Evolutionary conservation across 2,329 filamentous ascomycete species (phyloP), one percentile per base, ranked within the genome.

Genomic region (Xylaria hypoxylon): DNA sequence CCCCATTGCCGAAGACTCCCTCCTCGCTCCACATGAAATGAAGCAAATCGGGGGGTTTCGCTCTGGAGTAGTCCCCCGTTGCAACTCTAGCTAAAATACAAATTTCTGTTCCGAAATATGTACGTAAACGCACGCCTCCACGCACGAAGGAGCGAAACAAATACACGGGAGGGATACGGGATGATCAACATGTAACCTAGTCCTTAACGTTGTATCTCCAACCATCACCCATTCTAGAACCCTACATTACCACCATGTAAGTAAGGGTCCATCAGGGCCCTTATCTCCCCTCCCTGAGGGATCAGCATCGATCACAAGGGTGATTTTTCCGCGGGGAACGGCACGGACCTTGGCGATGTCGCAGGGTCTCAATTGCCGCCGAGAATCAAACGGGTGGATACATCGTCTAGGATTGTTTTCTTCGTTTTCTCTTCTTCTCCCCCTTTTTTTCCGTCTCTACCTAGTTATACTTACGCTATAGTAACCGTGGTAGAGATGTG

Each of bases 271-370:
- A 15, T 11, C 35, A 13, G 13, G 19, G 48, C 7, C 22, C 48
- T 52, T 35, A 24, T 15, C 48, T n/a, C 17, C 10, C 28, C 19
- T 6, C 48, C 17, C 4, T 33, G n/a, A 33, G 35, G n/a, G 55
- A 58, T 58, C 19, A n/a, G 55, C 55, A 35, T n/a, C 17, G 10
- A 4, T n/a, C n/a, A 58, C 55, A 47, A 38, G 44, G 51, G 31
- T 55, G 17, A 15, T 52, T 24, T 50, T 52, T 24, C 48, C 48
- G 48, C 31, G 22, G 24, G 6, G 4, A 31, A 31, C 57, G 45
- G 57, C 59, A 40, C 42, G 31, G 42, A 17, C 7, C 59, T 62
- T 62, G 59, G 59, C 59, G n/a, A 40, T 38, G 59, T 55, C 44
- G 40, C 50, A 24, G 40, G 40, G 31, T 17, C 19, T 22, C 35